Evolutionary conservation across 768 basidiomycete species (phyloP).

Genomic region (Vishniacozyma victoriae): DNA sequence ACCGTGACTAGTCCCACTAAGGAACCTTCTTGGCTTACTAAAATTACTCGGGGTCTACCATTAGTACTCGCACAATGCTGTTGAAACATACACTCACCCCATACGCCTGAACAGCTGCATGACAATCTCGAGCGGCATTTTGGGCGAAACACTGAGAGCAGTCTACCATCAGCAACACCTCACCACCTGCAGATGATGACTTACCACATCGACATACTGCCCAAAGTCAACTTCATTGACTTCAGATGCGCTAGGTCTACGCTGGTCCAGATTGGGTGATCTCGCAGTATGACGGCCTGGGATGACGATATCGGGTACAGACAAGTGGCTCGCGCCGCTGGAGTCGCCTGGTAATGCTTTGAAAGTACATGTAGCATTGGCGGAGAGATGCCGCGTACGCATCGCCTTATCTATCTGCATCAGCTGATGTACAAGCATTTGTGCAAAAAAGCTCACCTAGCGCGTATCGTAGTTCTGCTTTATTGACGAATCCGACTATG

Average conservation of each 20-base stretch:
- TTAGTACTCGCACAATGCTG: neutral
- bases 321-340: conserved; percentile 7
- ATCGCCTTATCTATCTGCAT: conserved; percentile 61
- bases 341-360: conserved; percentile 46
- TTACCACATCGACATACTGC: conserved; percentile 93
- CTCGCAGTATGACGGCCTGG: conserved; percentile 18
- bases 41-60: conserved; percentile 86
- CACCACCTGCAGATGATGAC: conserved; percentile 80
- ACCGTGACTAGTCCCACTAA: conserved; percentile 85
- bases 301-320: conserved; percentile 28
- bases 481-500: conserved; percentile 79
- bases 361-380: conserved; percentile 70
- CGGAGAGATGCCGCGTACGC: conserved; percentile 57
- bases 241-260: conserved; percentile 25
- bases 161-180: conserved; percentile 56
- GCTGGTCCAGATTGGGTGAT: neutral
- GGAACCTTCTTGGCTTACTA: conserved; percentile 79
- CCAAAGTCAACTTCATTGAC: conserved; percentile 51
- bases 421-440: neutral
- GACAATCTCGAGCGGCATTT: conserved; percentile 87
- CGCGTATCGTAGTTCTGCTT: conserved; percentile 77
- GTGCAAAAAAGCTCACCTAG: conserved; percentile 57
- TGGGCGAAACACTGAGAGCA: conserved; percentile 84
- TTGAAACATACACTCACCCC: conserved; percentile 61
- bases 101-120: conserved; percentile 97